Evolutionary conservation across 345 rosid genomes (phyloP).

Genomic region (Sonneratia caseolaris): DNA sequence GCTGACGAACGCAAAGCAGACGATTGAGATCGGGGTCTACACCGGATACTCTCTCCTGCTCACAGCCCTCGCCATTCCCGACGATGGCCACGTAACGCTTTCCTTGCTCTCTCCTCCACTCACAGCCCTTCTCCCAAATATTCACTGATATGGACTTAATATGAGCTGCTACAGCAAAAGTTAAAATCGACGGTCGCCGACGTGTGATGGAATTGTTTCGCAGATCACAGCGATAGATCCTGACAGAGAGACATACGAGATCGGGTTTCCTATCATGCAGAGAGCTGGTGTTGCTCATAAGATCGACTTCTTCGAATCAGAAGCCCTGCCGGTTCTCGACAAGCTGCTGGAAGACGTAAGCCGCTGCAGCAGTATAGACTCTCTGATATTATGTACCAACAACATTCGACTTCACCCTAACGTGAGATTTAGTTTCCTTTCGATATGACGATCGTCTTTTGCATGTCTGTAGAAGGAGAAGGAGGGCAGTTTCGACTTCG

Average conservation of each 20-base stretch:
- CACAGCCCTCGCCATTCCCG: constrained; percentile 66
- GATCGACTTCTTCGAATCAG: constrained; percentile 25
- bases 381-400: no score
- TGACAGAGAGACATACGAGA: constrained; percentile 23
- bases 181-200: no score
- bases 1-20: constrained; percentile 46
- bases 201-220: background rate
- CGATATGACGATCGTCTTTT: no score
- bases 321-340: constrained; percentile 28
- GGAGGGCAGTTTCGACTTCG: constrained; percentile 42
- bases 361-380: no score
- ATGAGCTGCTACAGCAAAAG: no score
- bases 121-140: no score
- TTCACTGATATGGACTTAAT: no score
- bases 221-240: constrained; percentile 24
- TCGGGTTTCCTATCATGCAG: constrained; percentile 28
- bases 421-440: no score
- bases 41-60: constrained; percentile 87
- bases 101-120: no score
- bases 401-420: no score
- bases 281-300: constrained; percentile 35
- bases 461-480: constrained; percentile 12
- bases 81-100: constrained; percentile 45
- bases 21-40: constrained; percentile 65
- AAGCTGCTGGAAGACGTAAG: constrained; percentile 24